Base-by-base conservation (phyloP, 2,329 filamentous ascomycete species). In the Xylaria sp. region DNA sequence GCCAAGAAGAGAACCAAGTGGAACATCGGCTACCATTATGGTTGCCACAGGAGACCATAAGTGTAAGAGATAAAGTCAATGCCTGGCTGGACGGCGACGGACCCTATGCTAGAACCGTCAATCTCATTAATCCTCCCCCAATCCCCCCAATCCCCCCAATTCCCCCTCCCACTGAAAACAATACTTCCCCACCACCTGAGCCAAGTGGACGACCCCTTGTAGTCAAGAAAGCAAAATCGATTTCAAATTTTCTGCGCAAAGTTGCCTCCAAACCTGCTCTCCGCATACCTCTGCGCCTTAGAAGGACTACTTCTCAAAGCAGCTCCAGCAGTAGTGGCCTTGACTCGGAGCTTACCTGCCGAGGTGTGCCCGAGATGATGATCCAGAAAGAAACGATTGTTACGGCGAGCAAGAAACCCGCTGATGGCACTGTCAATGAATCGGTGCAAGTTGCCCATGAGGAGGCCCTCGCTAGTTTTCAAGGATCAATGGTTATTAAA, bases 341-440 rank as follows among this genome's bases (percentile, higher is more conserved):
- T n/a, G 68, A 74, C 38, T 68, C 72, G 17, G 49, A 50, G 4
- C 60, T 76, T 69, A 75, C 73, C 33, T 76, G 74, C 49, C 70
- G 69, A 65, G 74, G 73, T 33, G 22, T 66, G 3, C 70, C 73
- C 11, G 50, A 61, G 17, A 59, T 66, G 33, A 68, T 69, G 63
- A 63, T 66, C 36, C 56, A 54, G 45, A 60, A 60, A 38, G 53
- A 63, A 44, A 36, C 33, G 5, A 61, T 36, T 22, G 44, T 61
- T 29, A 54, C 53, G 2, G 49, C 38, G n/a, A 62, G 53, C 31
- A 25, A 39, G 22, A 47, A 25, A 3, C 38, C 54, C n/a, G 44
- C 20, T 15, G 29, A 50, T 51, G 56, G 17, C 25, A 22, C 50
- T 36, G 15, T 58, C 11, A 36, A 61, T 50, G 29, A 44, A 31